Evolutionary conservation across 2,329 filamentous ascomycete genomes (phyloP).

Genomic region (Paecilomyces fulvus): DNA sequence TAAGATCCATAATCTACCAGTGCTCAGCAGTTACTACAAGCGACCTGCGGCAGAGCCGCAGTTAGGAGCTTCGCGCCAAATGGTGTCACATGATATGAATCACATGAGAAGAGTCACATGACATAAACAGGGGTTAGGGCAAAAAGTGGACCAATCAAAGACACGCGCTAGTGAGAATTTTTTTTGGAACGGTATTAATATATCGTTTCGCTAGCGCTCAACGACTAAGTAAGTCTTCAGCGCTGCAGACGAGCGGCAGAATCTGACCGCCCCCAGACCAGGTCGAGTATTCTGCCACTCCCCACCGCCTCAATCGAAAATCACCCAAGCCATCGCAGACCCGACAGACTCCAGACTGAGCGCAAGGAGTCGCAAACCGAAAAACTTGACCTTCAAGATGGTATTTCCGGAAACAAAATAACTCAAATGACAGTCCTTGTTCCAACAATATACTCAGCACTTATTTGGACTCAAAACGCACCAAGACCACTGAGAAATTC

Average conservation of each 20-base stretch:
- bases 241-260: too few relatives aligned
- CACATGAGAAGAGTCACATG: too few relatives aligned
- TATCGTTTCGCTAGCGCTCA: too few relatives aligned
- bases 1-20: not conserved
- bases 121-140: too few relatives aligned
- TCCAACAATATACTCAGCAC: not conserved
- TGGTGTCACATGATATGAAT: too few relatives aligned
- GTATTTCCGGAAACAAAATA: not conserved
- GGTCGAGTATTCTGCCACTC: not conserved
- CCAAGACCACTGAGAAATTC: not conserved
- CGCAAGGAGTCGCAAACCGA: not conserved
- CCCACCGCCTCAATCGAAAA: not conserved
- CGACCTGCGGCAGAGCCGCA: too few relatives aligned
- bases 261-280: too few relatives aligned
- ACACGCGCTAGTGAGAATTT: too few relatives aligned
- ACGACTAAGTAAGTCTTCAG: not conserved
- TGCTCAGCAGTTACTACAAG: too few relatives aligned
- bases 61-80: too few relatives aligned
- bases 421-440: not conserved
- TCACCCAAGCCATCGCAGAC: not conserved
- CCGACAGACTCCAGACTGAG: not conserved
- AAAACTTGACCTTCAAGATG: not conserved
- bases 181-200: too few relatives aligned
- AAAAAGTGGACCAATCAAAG: too few relatives aligned
- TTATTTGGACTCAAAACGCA: not conserved